A percentile compares a stretch with the other conserved stretches of the same genome.
phyloP scores from a whole-genome alignment of 1,284 basidiomycete species.

The Trametes versicolor region DNA sequence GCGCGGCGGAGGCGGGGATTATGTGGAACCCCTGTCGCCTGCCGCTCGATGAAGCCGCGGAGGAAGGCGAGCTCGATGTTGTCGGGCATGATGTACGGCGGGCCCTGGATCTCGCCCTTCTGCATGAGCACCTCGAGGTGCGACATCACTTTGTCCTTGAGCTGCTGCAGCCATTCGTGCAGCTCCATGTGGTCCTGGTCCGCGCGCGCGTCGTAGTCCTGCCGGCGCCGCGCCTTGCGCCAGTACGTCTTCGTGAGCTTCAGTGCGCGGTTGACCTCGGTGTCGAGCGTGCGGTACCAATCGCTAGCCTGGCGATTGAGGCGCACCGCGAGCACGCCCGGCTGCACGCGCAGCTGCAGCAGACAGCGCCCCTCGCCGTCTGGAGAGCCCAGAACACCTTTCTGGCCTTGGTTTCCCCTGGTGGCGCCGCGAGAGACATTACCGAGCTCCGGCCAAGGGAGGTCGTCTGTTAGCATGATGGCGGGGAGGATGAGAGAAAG shows the following conservation, averaged over 20 bases:
- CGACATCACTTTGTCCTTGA: slow-evolving; percentile 87
- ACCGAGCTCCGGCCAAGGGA: slow-evolving; percentile 84
- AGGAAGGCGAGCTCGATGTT: slow-evolving; percentile 79
- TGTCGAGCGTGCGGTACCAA: slow-evolving; percentile 80
- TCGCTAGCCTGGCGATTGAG: slow-evolving; percentile 79
- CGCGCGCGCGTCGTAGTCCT: slow-evolving; percentile 82
- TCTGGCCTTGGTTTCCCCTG: slow-evolving; percentile 83
- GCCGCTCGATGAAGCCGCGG: slow-evolving; percentile 81
- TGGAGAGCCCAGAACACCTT: slow-evolving; percentile 73
- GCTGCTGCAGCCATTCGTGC: slow-evolving; percentile 84
- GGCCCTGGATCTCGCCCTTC: slow-evolving; percentile 83
- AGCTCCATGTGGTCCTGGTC: slow-evolving; percentile 88
- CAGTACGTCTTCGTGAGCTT: slow-evolving; percentile 86
- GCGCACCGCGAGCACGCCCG: slow-evolving; percentile 77
- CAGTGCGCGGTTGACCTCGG: slow-evolving; percentile 78
- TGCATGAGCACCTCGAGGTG: slow-evolving; percentile 85
- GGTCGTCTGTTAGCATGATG: slow-evolving; percentile 71
- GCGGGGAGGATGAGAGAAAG: slow-evolving; percentile 19
- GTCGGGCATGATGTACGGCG: slow-evolving; percentile 81
- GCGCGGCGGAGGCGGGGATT: slow-evolving; percentile 74
- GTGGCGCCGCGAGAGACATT: slow-evolving; percentile 86
- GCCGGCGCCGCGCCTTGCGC: slow-evolving; percentile 78
- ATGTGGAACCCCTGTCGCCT: slow-evolving; percentile 73
- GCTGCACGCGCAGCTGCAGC: slow-evolving; percentile 80
- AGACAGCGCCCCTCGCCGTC: slow-evolving; percentile 76